These are phyloP conservation scores for Colletotrichum sp. DNA, from an alignment of 2,329 filamentous ascomycete genomes.

Conservation along the genomic window DNA sequence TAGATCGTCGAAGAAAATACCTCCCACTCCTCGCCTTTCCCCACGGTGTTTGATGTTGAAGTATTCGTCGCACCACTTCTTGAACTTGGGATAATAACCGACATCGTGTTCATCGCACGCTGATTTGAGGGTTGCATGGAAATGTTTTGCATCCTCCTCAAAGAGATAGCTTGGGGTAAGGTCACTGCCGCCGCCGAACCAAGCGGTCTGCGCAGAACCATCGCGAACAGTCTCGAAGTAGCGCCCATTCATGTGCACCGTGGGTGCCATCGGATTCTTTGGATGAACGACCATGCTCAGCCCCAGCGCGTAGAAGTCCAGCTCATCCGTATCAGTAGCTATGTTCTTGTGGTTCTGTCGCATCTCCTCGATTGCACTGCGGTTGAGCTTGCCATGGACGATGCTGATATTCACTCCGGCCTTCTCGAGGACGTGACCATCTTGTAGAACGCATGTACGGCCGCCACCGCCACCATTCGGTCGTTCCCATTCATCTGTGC, in stretches of 20 bases:
- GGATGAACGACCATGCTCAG: conserved; percentile 93
- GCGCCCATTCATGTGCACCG: conserved; percentile 97
- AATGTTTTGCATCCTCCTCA: conserved; percentile 95
- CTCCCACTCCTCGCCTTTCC: conserved; percentile 86
- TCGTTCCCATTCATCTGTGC: conserved; percentile 83
- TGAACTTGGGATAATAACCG: conserved; percentile 90
- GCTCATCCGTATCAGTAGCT: conserved; percentile 64
- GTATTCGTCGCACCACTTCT: conserved; percentile 98
- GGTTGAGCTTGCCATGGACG: conserved; percentile 89
- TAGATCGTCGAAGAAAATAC: conserved; percentile 98
- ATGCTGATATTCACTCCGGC: conserved; percentile 94
- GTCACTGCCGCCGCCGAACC: conserved; percentile 96
- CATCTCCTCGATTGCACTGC: conserved; percentile 89
- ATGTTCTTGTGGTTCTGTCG: conserved; percentile 51
- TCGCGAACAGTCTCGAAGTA: conserved; percentile 97
- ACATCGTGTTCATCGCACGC: conserved; percentile 93
- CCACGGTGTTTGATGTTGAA: conserved; percentile 91
- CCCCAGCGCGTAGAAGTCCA: conserved; percentile 96
- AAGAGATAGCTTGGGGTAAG: conserved; percentile 93
- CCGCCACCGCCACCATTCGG: conserved; percentile 90
- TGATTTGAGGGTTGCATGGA: conserved; percentile 90
- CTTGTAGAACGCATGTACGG: conserved; percentile 91
- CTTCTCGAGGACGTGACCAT: conserved; percentile 97
- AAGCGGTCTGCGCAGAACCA: conserved; percentile 85
- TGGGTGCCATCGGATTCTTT: conserved; percentile 93